Evolutionary conservation across 352 stramenopile species (phyloP).

Genomic region (Halophytophthora batemanensis): DNA sequence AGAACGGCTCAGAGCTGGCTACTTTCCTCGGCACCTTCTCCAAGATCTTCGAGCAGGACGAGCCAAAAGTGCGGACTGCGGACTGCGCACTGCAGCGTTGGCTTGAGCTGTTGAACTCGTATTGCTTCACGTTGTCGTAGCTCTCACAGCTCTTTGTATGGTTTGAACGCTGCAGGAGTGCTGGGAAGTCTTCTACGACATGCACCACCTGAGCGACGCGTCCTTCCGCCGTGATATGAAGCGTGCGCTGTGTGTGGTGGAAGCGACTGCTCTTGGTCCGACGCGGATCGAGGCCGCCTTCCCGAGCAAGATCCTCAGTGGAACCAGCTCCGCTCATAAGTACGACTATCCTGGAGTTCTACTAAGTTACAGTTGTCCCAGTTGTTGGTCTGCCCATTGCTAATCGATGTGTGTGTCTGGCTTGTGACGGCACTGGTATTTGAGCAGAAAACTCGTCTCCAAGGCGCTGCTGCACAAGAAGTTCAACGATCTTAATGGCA

Average conservation of each 20-base stretch:
- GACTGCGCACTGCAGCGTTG: background rate
- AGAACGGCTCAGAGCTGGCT: slow-evolving; percentile 25
- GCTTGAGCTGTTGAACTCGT: background rate
- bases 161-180: slow-evolving; percentile 25
- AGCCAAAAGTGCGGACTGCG: slow-evolving; percentile 48
- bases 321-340: background rate
- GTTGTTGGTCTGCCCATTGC: background rate
- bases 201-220: slow-evolving; percentile 35
- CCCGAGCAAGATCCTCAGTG: slow-evolving; percentile 7
- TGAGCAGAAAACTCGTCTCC: slow-evolving; percentile 20
- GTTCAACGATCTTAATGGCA: slow-evolving; percentile 29
- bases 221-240: slow-evolving; percentile 74
- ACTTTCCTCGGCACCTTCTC: slow-evolving; percentile 49
- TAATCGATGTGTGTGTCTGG: background rate
- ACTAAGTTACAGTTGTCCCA: background rate
- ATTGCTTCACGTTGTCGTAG: background rate
- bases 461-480: slow-evolving; percentile 31
- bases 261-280: slow-evolving; percentile 42
- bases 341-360: background rate
- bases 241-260: slow-evolving; percentile 47
- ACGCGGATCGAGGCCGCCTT: slow-evolving; percentile 59
- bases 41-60: slow-evolving; percentile 49
- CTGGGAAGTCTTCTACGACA: slow-evolving; percentile 50
- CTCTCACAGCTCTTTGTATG: background rate
- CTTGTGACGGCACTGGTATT: background rate